phyloP scores from a whole-genome alignment of 1,284 basidiomycete species.

The Moesziomyces parantarcticus region DNA sequence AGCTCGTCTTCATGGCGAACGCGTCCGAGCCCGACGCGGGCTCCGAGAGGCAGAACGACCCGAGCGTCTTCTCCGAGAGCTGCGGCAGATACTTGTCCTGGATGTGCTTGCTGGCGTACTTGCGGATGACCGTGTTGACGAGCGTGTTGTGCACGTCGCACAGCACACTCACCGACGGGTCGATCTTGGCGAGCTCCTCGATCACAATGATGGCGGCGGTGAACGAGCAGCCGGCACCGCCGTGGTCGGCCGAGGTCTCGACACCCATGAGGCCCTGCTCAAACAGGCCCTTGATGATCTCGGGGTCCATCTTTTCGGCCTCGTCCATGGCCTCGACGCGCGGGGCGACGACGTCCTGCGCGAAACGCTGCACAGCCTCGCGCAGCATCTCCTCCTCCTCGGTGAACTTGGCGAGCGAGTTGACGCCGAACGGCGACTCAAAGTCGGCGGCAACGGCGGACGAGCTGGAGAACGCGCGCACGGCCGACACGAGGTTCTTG shows the following conservation, averaged over 20 bases:
- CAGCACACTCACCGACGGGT: conserved; percentile 94
- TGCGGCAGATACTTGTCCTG: conserved; percentile 89
- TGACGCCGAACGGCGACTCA: conserved; percentile 64
- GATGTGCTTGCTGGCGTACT: conserved; percentile 85
- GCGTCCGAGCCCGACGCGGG: conserved; percentile 93
- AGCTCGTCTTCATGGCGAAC: conserved; percentile 93
- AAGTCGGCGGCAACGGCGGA: conserved; percentile 43
- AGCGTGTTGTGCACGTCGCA: conserved; percentile 92
- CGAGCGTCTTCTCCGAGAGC: conserved; percentile 83
- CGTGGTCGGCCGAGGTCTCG: conserved; percentile 85
- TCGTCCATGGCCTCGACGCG: conserved; percentile 98
- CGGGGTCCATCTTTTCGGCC: conserved; percentile 91
- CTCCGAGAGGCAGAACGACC: conserved; percentile 96
- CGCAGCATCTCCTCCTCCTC: conserved; percentile 68
- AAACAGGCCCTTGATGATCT: conserved; percentile 87
- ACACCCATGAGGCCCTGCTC: conserved; percentile 99
- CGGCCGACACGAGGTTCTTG: conserved; percentile 26
- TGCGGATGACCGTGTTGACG: conserved; percentile 90
- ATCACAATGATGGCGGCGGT: conserved; percentile 95
- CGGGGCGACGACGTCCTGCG: conserved; percentile 86
- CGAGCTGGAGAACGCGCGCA: conserved; percentile 49
- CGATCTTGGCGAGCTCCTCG: conserved; percentile 94
- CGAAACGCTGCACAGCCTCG: conserved; percentile 73
- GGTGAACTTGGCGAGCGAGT: conserved; percentile 64
- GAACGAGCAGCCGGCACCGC: conserved; percentile 90